Evolutionary conservation across 208 protist genomes (phyloP).

Genomic region (Acanthamoeba culbertsoni): DNA sequence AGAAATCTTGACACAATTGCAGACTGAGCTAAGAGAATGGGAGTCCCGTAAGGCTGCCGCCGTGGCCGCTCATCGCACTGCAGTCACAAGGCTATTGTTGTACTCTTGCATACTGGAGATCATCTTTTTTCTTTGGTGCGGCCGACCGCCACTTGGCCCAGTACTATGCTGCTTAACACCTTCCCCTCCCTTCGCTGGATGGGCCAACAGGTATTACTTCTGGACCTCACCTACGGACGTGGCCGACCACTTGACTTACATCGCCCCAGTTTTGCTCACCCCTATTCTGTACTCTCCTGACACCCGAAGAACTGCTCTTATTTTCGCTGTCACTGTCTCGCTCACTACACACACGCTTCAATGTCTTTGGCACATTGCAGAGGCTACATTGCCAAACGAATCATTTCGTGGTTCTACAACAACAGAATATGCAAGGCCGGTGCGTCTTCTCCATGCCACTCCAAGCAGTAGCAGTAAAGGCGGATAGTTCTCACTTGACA

Average conservation of each 20-base stretch:
- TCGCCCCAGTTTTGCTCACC: neutral
- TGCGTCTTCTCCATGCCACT: neutral
- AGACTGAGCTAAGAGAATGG: neutral
- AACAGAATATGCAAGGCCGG: neutral
- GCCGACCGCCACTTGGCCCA: neutral
- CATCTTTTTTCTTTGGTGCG: constrained; percentile 20
- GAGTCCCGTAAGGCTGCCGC: neutral
- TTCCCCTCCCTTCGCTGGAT: neutral
- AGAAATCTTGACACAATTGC: constrained; percentile 6
- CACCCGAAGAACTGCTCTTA: neutral
- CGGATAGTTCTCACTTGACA: neutral
- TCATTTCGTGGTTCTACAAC: constrained; percentile 29
- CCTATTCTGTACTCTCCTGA: neutral
- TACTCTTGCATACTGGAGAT: neutral
- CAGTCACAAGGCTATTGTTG: neutral
- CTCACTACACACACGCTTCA: neutral
- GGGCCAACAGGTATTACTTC: neutral
- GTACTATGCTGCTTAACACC: neutral
- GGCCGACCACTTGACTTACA: neutral
- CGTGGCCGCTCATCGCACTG: neutral
- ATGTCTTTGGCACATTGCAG: neutral
- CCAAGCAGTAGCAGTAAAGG: neutral
- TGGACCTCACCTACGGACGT: neutral
- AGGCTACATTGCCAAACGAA: neutral
- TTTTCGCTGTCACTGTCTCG: neutral